Percentiles rank a stretch among this genome's conserved stretches.
Conservation (phyloP, 106 monocot species). For the Allium sativum region DNA sequence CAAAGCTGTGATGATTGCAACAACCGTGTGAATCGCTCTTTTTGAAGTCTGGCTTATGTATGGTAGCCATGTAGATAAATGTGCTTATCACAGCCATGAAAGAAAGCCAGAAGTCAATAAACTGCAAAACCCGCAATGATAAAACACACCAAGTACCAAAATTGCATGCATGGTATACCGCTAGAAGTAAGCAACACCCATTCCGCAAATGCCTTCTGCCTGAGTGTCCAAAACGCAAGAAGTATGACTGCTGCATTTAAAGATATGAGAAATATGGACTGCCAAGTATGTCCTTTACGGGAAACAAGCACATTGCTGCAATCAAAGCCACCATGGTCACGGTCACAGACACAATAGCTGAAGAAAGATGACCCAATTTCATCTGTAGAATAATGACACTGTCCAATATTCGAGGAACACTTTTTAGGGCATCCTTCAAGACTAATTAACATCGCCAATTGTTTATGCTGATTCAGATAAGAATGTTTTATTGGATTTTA, state of each 20-base stretch:
- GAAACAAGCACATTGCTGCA: constrained; percentile 73
- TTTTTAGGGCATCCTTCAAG: constrained; percentile 51
- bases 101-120: constrained; percentile 98
- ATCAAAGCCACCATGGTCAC: constrained; percentile 91
- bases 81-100: constrained; percentile 98
- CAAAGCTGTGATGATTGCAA: constrained; percentile 76
- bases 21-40: constrained; percentile 64
- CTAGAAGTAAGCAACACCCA: constrained; percentile 89
- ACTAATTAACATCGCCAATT: constrained; percentile 52
- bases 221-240: too few relatives aligned
- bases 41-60: constrained; percentile 70
- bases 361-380: constrained; percentile 62
- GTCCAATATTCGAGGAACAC: constrained; percentile 65
- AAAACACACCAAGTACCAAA: constrained; percentile 90
- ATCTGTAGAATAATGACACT: constrained; percentile 48
- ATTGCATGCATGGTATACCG: constrained; percentile 93
- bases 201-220: constrained; percentile 93
- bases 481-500: constrained; percentile 61
- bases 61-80: constrained; percentile 73
- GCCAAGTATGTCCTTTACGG: too few relatives aligned
- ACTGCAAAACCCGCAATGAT: constrained; percentile 83
- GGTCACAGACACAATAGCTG: constrained; percentile 74
- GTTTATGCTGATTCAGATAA: constrained; percentile 9
- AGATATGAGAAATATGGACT: too few relatives aligned
- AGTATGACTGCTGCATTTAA: too few relatives aligned